Base-by-base conservation (phyloP, 2,329 filamentous ascomycete genomes). In the Tympanopsis confertula region DNA sequence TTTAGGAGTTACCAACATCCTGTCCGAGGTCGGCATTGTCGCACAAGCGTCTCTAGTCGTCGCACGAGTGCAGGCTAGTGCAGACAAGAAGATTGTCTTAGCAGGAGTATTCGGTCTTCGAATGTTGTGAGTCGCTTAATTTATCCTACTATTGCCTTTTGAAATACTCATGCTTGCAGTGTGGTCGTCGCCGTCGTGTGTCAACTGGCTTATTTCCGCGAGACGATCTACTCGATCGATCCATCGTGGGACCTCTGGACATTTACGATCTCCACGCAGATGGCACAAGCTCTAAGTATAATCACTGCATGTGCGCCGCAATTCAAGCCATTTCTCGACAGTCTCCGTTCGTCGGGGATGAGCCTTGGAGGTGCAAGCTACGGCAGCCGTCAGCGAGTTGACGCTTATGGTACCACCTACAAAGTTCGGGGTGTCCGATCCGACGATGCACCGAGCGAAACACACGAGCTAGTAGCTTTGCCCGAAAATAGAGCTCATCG, bases 311-410 rank as follows among this genome's bases (percentile, higher is more conserved):
- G 52, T 19, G 42, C 50, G 4, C 50, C 52, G 2, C 51, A 54
- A 29, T 50, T 55, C 41, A 55, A 54, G 17, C 49, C 49, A 0
- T 52, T 55, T 39, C 39, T 55, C n/a, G 47, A 51, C 14, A 50
- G 44, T 10, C 44, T 55, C 5, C 50, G 47, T 19, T 53, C 52
- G 13, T 47, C 48, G 2, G 50, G 51, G 24, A 51, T 55, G 49
- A 41, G 45, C 3, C 35, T 52, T 5, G 44, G 40, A 35, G 48
- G 41, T 18, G 38, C 41, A 35, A 42, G 42, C 7, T n/a, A n/a
- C 24, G 10, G n/a, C 24, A 28, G n/a, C n/a, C 24, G 24, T n/a
- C n/a, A 10, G 10, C 24, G 10, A 28, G 24, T 28, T n/a, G n/a
- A 10, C 24, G n/a, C 10, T 10, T 10, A 28, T 28, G 10, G 24